A percentile compares a stretch with the other conserved stretches of the same genome.
Conservation (phyloP, 116 monocot genomes). For the Trichopus zeylanicus region DNA sequence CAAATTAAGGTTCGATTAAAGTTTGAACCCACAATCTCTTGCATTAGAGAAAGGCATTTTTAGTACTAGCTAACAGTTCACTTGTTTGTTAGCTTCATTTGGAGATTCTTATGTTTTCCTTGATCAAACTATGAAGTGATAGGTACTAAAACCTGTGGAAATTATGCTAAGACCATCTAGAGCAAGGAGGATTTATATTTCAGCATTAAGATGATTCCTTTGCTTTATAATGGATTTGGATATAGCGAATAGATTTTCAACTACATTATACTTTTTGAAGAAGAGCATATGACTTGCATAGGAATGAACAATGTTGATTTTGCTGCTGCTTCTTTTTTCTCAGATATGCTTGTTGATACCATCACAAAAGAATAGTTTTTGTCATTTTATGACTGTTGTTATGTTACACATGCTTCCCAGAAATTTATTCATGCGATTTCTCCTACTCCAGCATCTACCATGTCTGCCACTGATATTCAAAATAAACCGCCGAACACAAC, state of each 20-base stretch:
- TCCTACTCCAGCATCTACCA: slow-evolving; percentile 90
- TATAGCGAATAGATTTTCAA: too few relatives aligned
- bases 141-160: too few relatives aligned
- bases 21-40: too few relatives aligned
- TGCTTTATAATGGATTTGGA: too few relatives aligned
- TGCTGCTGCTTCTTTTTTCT: neutral
- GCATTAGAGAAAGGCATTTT: too few relatives aligned
- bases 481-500: slow-evolving; percentile 64
- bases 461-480: slow-evolving; percentile 57
- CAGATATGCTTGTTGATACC: too few relatives aligned
- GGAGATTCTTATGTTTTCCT: too few relatives aligned
- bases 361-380: neutral
- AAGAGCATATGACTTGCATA: neutral
- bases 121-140: neutral
- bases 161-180: too few relatives aligned
- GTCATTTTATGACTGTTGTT: slow-evolving; percentile 18
- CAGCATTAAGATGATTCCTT: neutral
- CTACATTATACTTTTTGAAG: neutral
- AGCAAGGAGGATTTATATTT: neutral
- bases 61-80: neutral
- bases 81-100: neutral
- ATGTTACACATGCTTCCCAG: slow-evolving; percentile 48
- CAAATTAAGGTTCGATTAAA: too few relatives aligned
- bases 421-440: slow-evolving; percentile 98
- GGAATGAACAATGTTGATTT: neutral